Base-by-base conservation (phyloP, 257 asterid genomes). In the Asclepias syriaca region DNA sequence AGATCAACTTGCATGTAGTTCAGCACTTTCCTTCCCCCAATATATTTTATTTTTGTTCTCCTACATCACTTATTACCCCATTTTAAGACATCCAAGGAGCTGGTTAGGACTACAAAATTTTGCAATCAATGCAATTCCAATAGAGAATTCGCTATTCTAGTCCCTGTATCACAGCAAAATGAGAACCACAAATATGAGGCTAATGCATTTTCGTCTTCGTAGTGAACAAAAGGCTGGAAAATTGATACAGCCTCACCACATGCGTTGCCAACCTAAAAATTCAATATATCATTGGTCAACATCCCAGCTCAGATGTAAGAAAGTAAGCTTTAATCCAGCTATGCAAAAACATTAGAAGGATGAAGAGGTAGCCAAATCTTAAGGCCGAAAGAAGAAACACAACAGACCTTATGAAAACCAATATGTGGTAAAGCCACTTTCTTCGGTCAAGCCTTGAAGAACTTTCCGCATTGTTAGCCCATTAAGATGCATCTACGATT, bases 181-280 rank as follows among this genome's bases (percentile, higher is more conserved):
- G 75, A 85, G 83, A 72, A 82, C 87, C 87, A 87, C 84, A 81
- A 69, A 71, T 83, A 90, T 83, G 85, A 82, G 83, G 92, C 72
- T 80, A 85, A 87, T 83, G 90, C 82, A 91, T 84, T 86, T 77
- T 91, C 85, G 85, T 82, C 98, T 89, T 86, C 88, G 81, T 75
- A 84, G 89, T 75, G 90, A 90, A 91, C 89, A 89, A 87, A 88
- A 86, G 82, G 96, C 84, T 76, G 96, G 91, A 82, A 92, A 93
- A 88, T 85, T 89, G 97, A 89, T 82, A 93, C 93, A 88, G 96
- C 96, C 85, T 88, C 97, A 89, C 93, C 99, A 88, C 90, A 94
- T 74, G 93, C 98, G 73, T 88, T 88, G 97, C 94, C 86, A 79
- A 95, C 99, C 99, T 95, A 95, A 84, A 95, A 95, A 95, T 82